Conservation (phyloP, 1,284 basidiomycete genomes). For the Naganishia sp. region DNA sequence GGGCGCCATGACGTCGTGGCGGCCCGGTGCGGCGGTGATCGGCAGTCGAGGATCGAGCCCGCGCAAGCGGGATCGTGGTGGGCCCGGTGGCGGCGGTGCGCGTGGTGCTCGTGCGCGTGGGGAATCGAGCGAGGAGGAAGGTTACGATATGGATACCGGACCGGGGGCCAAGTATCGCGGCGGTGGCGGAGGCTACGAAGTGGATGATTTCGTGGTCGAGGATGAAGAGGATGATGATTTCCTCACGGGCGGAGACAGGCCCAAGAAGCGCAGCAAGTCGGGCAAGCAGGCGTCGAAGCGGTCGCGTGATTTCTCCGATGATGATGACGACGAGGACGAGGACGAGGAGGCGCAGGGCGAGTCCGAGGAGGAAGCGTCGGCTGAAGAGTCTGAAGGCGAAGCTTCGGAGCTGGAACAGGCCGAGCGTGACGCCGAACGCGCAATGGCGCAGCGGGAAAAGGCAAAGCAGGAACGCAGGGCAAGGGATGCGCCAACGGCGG, state of each 20-base stretch:
- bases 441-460: slow-evolving; percentile 17
- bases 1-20: slow-evolving; percentile 28
- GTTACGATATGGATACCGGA: slow-evolving; percentile 5
- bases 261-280: slow-evolving; percentile 18
- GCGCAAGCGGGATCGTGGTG: slow-evolving; percentile 11
- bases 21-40: slow-evolving; percentile 17
- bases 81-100: slow-evolving; percentile 12
- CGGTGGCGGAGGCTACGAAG: slow-evolving; percentile 24
- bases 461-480: slow-evolving; percentile 9
- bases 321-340: slow-evolving; percentile 22
- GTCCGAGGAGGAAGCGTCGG: slow-evolving; percentile 7
- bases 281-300: slow-evolving; percentile 6
- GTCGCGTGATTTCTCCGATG: slow-evolving; percentile 17
- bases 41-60: slow-evolving; percentile 21
- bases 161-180: slow-evolving; percentile 4
- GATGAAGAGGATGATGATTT: slow-evolving; percentile 31
- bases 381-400: slow-evolving; percentile 29
- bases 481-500: slow-evolving; percentile 18
- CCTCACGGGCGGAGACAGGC: background rate
- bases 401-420: slow-evolving; percentile 12
- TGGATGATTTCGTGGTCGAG: slow-evolving; percentile 31
- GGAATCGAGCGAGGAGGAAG: slow-evolving; percentile 16
- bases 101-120: background rate
- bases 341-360: slow-evolving; percentile 27
- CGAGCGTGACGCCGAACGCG: slow-evolving; percentile 11